These are phyloP conservation scores for Candida awuae DNA, from an alignment of 805 yeast species.

Conservation along the genomic window DNA sequence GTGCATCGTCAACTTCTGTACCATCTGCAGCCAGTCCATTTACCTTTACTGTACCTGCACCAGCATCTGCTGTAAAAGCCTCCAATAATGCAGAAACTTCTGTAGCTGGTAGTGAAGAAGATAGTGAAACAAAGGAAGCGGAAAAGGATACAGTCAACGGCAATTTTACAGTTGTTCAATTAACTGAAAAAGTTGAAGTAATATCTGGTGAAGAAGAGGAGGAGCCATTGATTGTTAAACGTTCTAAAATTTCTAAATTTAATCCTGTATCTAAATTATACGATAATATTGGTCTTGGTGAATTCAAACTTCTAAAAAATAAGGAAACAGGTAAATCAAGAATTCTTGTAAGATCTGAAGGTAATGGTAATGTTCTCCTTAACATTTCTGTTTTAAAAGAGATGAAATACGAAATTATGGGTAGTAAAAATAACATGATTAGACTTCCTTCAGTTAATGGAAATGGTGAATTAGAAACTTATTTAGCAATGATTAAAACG, in stretches of 20 bases:
- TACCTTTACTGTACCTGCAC: conserved; percentile 5
- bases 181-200: conserved; percentile 44
- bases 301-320: conserved; percentile 61
- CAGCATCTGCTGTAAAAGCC: conserved; percentile 5
- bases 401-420: conserved; percentile 50
- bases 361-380: conserved; percentile 69
- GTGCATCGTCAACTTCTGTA: not conserved
- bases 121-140: conserved; percentile 29
- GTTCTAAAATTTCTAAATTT: conserved; percentile 63
- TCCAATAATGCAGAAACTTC: conserved; percentile 6
- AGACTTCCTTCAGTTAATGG: conserved; percentile 56
- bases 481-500: conserved; percentile 68
- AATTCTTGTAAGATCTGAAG: conserved; percentile 79
- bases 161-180: conserved; percentile 38
- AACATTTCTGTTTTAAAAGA: conserved; percentile 55
- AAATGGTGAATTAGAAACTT: conserved; percentile 55
- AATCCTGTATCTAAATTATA: conserved; percentile 48
- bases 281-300: conserved; percentile 70
- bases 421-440: conserved; percentile 54
- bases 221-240: conserved; percentile 49
- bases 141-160: conserved; percentile 41
- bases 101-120: conserved; percentile 10
- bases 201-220: conserved; percentile 87
- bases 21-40: conserved; percentile 3
- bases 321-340: conserved; percentile 56